Base-by-base conservation (phyloP, 805 yeast genomes). In the Lipomyces sp. region DNA sequence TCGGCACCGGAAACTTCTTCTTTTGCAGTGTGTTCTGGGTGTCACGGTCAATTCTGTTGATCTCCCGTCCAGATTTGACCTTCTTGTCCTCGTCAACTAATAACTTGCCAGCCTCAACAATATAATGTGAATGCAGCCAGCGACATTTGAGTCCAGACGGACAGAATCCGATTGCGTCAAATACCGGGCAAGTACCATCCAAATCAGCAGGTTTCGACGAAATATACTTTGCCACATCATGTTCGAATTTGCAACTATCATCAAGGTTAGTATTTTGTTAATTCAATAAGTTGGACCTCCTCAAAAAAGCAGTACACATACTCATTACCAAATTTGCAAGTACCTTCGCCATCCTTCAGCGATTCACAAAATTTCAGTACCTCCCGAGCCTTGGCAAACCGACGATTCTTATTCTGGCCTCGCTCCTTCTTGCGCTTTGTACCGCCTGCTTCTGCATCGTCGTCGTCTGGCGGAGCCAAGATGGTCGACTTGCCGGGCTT, bases 141-240 rank as follows among this genome's bases (percentile, higher is more conserved):
- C 97, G 85, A 79, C 99, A 95, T 77, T 91, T 94, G 73, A 90
- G 79, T 0, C 99, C 99, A 68, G 89, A 85, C 3, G 97, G 97
- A 81, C 99, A 95, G 74, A 86, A 87, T 0, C 99, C 99, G 45
- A 91, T 80, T 0, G 90, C 88, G 42, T 80, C 80, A 75, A 80
- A 92, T 2, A 91, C 97, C 0, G 99, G 98, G 78, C 99, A 95
- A 1, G 74, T 74, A 0, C 96, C 96, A 8, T 82, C 85, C 30
- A 91, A 79, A 75, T 95, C 98, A 0, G 78, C 82, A 0, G 86
- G 89, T 76, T 95, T 94, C 32, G 84, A 76, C 0, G 75, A 78
- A 37, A 95, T 76, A 73, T 92, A 95, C 57, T 77, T 81, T 2
- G 81, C 83, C 32, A 92, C 75, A 78, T 92, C 89, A 79, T 95